Evolutionary conservation across 1,139 yeast genomes (phyloP), one percentile per base, ranked within the genome.

Genomic region (Sporopachydermia cereana): DNA sequence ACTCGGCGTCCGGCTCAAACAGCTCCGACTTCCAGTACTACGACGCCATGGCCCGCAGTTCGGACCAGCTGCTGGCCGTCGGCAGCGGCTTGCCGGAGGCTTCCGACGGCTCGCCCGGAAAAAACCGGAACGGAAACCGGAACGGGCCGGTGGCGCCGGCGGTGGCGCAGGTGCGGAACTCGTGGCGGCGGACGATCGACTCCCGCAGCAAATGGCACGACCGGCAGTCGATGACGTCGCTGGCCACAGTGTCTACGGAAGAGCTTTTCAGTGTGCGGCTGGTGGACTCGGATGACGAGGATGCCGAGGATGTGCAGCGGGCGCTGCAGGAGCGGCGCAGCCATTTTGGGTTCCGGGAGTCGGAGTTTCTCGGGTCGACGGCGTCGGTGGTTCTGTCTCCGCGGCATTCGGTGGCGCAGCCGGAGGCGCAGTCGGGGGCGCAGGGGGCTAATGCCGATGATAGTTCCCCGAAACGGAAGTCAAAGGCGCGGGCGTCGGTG

Each of bases 181-280:
- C 96, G 3, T 86, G 97, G 96, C 71, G 96, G 59, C 71, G 69
- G 49, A 71, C 74, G 1, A 56, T 62, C 45, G 63, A 62, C 23
- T 60, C 71, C 3, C 67, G 59, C 41, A 57, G 57, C 31, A 51
- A 63, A 47, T 64, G 72, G 65, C 70, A 69, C 49, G 69, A 71
- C 42, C 72, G 83, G 53, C 77, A 75, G 44, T 83, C 93, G 18
- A 69, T 77, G 48, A 76, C 74, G 29, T 84, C 96, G 0, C 57
- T 84, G 51, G 89, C 91, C 30, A 86, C 96, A 0, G 91, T 88
- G 24, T 80, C 91, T 43, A 84, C 96, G 0, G 88, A 81, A 47
- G 93, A 86, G 60, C 69, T 88, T 43, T 73, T 86, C 56, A 82
- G 88, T 7, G 86, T 91, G 36, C 74, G 89, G 55, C 66, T 85